Conservation (phyloP, 371 early-diverging fungal genomes). For the Mucor mucedo region DNA sequence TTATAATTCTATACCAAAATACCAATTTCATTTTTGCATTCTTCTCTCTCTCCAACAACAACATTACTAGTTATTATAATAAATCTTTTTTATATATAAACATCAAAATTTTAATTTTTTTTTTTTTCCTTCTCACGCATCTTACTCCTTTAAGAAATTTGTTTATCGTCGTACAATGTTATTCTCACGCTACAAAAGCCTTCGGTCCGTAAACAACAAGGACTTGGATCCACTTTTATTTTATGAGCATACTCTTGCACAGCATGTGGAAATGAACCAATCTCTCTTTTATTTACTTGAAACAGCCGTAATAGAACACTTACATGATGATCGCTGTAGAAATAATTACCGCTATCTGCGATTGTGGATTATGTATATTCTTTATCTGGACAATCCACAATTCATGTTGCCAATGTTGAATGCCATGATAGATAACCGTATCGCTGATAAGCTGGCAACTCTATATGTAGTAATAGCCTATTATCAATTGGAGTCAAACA, state of each 20-base stretch:
- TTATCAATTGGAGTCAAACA: conserved; percentile 4
- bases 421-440: conserved; percentile 29
- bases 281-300: conserved; percentile 8
- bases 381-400: conserved; percentile 13
- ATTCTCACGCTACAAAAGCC: conserved; percentile 6
- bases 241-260: conserved; percentile 14
- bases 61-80: not conserved
- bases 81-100: not conserved
- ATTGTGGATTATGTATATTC: conserved; percentile 38
- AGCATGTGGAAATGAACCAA: not conserved
- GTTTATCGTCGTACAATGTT: conserved; percentile 9
- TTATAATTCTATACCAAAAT: not conserved
- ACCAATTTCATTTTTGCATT: not conserved
- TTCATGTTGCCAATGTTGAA: conserved; percentile 26
- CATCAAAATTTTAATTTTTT: not conserved
- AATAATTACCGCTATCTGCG: conserved; percentile 35
- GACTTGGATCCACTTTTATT: conserved; percentile 15
- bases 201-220: conserved; percentile 5
- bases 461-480: conserved; percentile 39
- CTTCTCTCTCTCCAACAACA: not conserved
- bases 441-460: conserved; percentile 34
- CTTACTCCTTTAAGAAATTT: not conserved
- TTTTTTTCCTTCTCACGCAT: not conserved
- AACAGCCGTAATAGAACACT: not conserved
- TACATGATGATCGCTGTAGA: conserved; percentile 16